Evolutionary conservation across 108 stramenopile genomes (phyloP).

Genomic region (Cyclostephanos invisitatus): DNA sequence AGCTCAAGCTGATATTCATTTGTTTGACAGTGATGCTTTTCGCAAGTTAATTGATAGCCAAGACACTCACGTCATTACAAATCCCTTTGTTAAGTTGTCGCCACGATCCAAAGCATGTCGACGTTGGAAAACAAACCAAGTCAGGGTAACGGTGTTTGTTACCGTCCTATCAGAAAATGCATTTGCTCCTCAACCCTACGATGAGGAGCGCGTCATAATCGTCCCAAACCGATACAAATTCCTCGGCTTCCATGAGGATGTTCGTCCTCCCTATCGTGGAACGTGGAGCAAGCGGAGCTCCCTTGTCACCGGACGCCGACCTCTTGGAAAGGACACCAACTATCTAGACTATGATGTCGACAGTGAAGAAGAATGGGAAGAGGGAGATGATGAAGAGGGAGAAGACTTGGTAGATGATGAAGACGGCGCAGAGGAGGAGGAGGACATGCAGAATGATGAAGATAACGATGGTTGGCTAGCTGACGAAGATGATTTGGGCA

Average conservation of each 20-base stretch:
- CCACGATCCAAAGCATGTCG: constrained; percentile 12
- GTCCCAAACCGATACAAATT: constrained; percentile 83
- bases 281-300: constrained; percentile 88
- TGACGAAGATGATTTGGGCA: constrained; percentile 70
- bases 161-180: constrained; percentile 53
- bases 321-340: constrained; percentile 71
- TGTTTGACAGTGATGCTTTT: constrained; percentile 57
- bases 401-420: constrained; percentile 74
- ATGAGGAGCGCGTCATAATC: constrained; percentile 62
- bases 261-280: constrained; percentile 84
- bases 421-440: constrained; percentile 68
- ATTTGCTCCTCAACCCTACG: constrained; percentile 69
- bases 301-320: constrained; percentile 69
- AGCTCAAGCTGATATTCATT: neutral
- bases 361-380: constrained; percentile 93
- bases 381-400: constrained; percentile 85
- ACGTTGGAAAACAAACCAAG: constrained; percentile 29
- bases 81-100: constrained; percentile 20
- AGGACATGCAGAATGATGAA: constrained; percentile 51
- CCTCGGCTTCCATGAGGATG: constrained; percentile 81
- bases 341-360: constrained; percentile 85
- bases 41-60: constrained; percentile 43
- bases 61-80: constrained; percentile 5
- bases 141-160: constrained; percentile 46
- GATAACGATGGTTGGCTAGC: constrained; percentile 83